Base-by-base conservation (phyloP, 1,284 basidiomycete species). In the Apiotrichum sp. region DNA sequence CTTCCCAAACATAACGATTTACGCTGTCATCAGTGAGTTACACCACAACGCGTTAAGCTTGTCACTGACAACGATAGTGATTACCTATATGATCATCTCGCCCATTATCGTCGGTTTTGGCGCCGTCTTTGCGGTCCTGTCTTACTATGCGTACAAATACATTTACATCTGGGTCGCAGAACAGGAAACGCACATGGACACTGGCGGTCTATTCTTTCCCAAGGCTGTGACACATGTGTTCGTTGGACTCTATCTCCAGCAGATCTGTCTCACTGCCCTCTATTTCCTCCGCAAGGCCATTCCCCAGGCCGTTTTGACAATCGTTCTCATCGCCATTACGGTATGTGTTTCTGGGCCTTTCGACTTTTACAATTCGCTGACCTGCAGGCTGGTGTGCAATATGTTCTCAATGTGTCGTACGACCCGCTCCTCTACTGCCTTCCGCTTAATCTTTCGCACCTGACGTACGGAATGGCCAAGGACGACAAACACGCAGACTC, bases 41-140 rank as follows among this genome's bases (percentile, higher is more conserved):
- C 32, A n/a, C 3, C 6, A 5, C 2, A 16, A 40, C 31, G 32
- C 6, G 45, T 35, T 47, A 39, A 32, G 57, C 16, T 44, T 59
- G 1, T 38, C 5, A 41, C 40, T 8, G 33, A 32, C 14, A 11
- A n/a, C 33, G 29, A 14, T 81, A 68, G 80, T 79, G 50, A 79
- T 85, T 61, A 85, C 84, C 3, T 98, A 98, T 78, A 87, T 86
- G 50, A 83, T 96, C 71, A 95, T 98, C 65, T 86, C 91, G 1
- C 95, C 95, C 0, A 82, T 99, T 68, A 89, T 97, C 77, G 95
- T 91, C 68, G 93, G 93, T 13, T 85, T 98, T 49, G 86, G 90
- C 2, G 83, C 84, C 55, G 80, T 82, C 46, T 85, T 88, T 3
- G 97, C 97, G 80, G 83, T 88, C 73, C 75, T 88, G 43, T 89